Percentiles rank a stretch among this genome's conserved stretches.
Conservation (phyloP, 257 asterid genomes). For the Mitragyna speciosa region DNA sequence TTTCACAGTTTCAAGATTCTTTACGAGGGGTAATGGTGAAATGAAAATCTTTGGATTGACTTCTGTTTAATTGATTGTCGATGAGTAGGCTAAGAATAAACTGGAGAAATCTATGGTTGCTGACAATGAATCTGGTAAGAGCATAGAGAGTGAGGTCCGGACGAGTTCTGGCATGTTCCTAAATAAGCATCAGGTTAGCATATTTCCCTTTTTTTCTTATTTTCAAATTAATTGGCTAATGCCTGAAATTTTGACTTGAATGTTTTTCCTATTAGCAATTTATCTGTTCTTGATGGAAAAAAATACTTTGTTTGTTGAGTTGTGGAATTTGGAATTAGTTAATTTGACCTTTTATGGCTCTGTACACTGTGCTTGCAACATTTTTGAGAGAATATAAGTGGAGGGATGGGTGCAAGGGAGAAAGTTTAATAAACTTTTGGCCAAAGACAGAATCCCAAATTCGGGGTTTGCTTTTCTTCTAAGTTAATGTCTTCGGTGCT, state of each 20-base stretch:
- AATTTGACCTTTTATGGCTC: too few species aligned
- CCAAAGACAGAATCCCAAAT: too few species aligned
- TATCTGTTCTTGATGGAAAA: background rate
- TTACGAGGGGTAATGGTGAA: background rate
- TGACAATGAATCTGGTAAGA: slow-evolving; percentile 84
- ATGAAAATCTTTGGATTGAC: background rate
- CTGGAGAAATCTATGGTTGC: slow-evolving; percentile 97
- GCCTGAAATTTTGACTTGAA: background rate
- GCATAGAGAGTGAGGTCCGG: slow-evolving; percentile 80
- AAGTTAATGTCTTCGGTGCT: too few species aligned
- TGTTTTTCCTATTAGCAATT: background rate
- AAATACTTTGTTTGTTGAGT: background rate
- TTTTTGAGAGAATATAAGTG: too few species aligned
- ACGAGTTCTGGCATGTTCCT: slow-evolving; percentile 95
- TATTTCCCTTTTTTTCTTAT: background rate
- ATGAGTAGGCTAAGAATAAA: slow-evolving; percentile 71
- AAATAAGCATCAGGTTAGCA: slow-evolving; percentile 60
- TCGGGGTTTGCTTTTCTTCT: too few species aligned
- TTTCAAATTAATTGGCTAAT: background rate
- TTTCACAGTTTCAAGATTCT: background rate
- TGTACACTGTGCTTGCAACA: too few species aligned
- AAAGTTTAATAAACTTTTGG: too few species aligned
- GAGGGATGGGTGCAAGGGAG: too few species aligned
- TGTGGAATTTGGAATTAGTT: too few species aligned
- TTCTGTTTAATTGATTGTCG: slow-evolving; percentile 24